Conservation (phyloP, 2,329 filamentous ascomycete genomes). For the Xylaria sp. region DNA sequence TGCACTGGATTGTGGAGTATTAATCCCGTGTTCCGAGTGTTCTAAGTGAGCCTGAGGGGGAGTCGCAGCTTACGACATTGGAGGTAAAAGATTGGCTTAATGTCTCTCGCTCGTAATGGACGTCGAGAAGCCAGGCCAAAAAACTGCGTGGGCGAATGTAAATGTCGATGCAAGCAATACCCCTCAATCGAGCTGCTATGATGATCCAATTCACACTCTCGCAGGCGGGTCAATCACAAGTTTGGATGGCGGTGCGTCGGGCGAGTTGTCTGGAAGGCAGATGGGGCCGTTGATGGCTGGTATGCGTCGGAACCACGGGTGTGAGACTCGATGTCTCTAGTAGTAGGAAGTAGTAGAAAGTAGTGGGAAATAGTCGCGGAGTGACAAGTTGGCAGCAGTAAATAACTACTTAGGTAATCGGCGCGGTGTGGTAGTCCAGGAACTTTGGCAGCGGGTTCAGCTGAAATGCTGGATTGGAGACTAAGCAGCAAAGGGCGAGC, state of each 20-base stretch:
- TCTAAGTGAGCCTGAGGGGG: constrained; percentile 32
- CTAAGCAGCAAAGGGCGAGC: constrained; percentile 22
- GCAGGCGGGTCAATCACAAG: constrained; percentile 7
- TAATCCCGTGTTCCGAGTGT: constrained; percentile 34
- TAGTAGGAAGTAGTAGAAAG: background rate
- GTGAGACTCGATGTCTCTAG: constrained; percentile 21
- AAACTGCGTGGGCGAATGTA: constrained; percentile 43
- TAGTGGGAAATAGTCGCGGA: constrained; percentile 9
- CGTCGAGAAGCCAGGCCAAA: constrained; percentile 58
- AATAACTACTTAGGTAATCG: constrained; percentile 6
- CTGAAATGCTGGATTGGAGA: constrained; percentile 31
- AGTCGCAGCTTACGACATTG: constrained; percentile 58
- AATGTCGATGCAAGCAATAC: constrained; percentile 11
- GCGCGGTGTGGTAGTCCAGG: constrained; percentile 10
- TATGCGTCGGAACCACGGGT: constrained; percentile 8
- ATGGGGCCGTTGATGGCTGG: constrained; percentile 13
- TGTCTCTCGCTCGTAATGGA: constrained; percentile 61
- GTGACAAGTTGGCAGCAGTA: constrained; percentile 15
- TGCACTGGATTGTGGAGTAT: constrained; percentile 32
- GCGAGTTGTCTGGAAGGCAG: constrained; percentile 16
- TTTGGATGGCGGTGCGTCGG: constrained; percentile 13
- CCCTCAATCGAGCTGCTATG: constrained; percentile 24
- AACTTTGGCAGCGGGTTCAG: constrained; percentile 29
- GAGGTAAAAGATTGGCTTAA: constrained; percentile 50
- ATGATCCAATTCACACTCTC: constrained; percentile 11